These are phyloP conservation scores for Thalassiosira pacifica DNA, from an alignment of 352 stramenopile species.

Conservation along the genomic window DNA sequence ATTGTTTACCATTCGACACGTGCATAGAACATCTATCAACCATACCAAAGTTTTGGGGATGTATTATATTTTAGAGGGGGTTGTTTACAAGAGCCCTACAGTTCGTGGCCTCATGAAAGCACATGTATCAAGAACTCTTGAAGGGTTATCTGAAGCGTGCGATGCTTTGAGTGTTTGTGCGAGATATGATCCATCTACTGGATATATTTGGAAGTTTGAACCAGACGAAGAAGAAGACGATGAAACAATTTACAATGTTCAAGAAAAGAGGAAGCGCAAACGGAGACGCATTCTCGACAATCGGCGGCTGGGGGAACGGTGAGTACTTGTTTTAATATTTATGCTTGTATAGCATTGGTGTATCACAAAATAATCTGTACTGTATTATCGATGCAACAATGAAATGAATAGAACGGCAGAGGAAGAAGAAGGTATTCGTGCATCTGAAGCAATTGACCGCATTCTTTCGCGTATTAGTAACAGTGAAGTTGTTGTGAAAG, in stretches of 20 bases:
- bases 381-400: constrained; percentile 8
- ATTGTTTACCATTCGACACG: constrained; percentile 83
- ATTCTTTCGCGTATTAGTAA: constrained; percentile 79
- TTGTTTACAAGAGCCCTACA: constrained; percentile 81
- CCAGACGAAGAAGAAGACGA: constrained; percentile 48
- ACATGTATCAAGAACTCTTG: constrained; percentile 76
- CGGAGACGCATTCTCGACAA: constrained; percentile 78
- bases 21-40: constrained; percentile 69
- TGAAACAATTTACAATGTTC: constrained; percentile 54
- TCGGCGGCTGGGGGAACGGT: constrained; percentile 71
- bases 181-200: constrained; percentile 77
- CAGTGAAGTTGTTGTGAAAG: constrained; percentile 62
- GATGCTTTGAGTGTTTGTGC: constrained; percentile 75
- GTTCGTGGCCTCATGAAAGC: constrained; percentile 82
- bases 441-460: constrained; percentile 81
- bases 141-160: constrained; percentile 72
- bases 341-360: background rate
- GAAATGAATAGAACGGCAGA: constrained; percentile 63
- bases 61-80: constrained; percentile 86
- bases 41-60: constrained; percentile 79
- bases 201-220: constrained; percentile 84
- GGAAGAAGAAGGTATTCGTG: constrained; percentile 84
- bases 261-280: constrained; percentile 72
- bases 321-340: background rate
- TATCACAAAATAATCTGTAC: background rate